Evolutionary conservation across 2,329 filamentous ascomycete species (phyloP), one percentile per base, ranked within the genome.

Genomic region (Ilyonectria destructans): DNA sequence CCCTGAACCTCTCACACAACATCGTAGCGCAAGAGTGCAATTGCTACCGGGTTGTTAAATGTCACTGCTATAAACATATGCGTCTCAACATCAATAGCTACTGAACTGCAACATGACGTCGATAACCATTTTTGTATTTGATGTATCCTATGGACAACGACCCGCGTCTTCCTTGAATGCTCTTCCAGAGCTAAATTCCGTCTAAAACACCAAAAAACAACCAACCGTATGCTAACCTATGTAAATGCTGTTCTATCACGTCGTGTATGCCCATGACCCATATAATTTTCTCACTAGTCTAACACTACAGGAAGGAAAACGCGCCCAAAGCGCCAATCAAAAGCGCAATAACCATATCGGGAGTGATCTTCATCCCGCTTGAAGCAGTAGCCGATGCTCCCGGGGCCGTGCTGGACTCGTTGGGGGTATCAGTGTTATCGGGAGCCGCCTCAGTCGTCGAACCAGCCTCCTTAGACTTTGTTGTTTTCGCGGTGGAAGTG

Each of bases 211-310:
- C 46, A 43, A 46, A 57, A 62, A 57, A 17, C 52, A 43, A 43
- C 33, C 19, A 12, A 15, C 51, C 51, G 45, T 17, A 13, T 51
- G 52, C 52, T 56, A 57, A 51, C 43, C 60, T 31, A 51, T 62
- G 60, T 43, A 62, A 49, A 48, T 56, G 6, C 19, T 45, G 12
- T 12, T 17, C 55, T 29, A 8, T 54, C 40, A 8, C 40, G 4
- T 43, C 40, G 40, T 43, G 40, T 43, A 43, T 43, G n/a, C 37
- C 17, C 40, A 17, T n/a, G n/a, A 6, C 7, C 40, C 15, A n/a
- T n/a, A 19, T 6, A 21, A 40, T 17, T 17, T n/a, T 9, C 23
- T 26, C 29, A 10, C 19, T 37, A 21, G 6, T n/a, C 5, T 43
- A 31, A 8, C 6, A n/a, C 19, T 51, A 49, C 12, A 37, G 35